Conservation (phyloP, 331 rosid species). For the Dryas integrifolia region DNA sequence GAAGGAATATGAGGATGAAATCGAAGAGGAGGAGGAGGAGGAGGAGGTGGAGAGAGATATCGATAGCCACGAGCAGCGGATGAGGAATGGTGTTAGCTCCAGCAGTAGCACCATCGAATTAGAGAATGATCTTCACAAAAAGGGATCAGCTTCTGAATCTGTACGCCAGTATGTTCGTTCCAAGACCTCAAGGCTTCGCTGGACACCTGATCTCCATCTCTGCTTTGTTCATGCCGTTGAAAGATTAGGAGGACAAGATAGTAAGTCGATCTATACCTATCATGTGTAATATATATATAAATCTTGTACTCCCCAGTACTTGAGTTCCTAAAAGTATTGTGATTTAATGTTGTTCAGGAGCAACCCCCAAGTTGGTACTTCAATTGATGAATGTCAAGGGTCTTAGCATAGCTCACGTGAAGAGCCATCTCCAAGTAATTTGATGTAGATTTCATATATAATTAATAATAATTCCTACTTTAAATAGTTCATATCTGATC, state of each 20-base stretch:
- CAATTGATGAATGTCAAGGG: conserved; percentile 46
- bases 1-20: conserved; percentile 9
- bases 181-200: conserved; percentile 46
- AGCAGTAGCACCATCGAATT: conserved; percentile 25
- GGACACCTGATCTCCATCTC: conserved; percentile 51
- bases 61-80: conserved; percentile 6
- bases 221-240: conserved; percentile 45
- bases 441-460: neutral
- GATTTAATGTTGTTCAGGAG: conserved; percentile 33
- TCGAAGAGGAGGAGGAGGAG: neutral
- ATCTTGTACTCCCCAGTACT: neutral
- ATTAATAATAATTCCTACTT: neutral
- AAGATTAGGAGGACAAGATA: conserved; percentile 44
- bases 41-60: conserved; percentile 3
- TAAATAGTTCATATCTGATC: neutral
- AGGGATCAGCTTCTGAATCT: conserved; percentile 24
- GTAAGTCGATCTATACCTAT: conserved; percentile 12
- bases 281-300: too few relatives aligned
- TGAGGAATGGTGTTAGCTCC: conserved; percentile 21
- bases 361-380: conserved; percentile 47
- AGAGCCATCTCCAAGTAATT: conserved; percentile 51
- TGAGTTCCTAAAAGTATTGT: neutral
- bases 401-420: conserved; percentile 49
- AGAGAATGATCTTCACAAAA: too few relatives aligned
- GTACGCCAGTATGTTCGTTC: conserved; percentile 43